Evolutionary conservation across 768 basidiomycete genomes (phyloP), one percentile per base, ranked within the genome.

Genomic region (Termitomyces sp.): DNA sequence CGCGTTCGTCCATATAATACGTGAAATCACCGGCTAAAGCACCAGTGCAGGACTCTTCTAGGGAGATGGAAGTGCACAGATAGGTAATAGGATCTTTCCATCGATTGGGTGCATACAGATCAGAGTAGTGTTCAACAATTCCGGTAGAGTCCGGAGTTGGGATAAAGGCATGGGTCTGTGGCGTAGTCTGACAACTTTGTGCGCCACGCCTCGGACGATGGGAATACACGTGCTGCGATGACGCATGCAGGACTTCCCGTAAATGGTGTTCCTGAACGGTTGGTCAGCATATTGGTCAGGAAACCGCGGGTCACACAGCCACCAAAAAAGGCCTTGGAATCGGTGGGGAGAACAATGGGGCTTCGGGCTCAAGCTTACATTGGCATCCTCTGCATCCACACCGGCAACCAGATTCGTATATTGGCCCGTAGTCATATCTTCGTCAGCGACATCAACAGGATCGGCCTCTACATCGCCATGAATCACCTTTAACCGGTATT

Each of bases 1-100:
- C 96, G 14, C 88, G 87, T 71, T 98, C 96, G 66, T 99, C 96
- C 90, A 98, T 91, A 63, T 84, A 90, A 68, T 98, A 98, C 1
- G 86, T 85, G 72, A 89, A 89, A 0, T 88, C 87, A 63, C 87
- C 83, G 45, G 82, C 74, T 60, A 93, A 80, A 13, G 82, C 84
- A 64, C 75, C 78, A 7, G 70, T 70, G 63, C 79, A 76, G 9
- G 83, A 76, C 62, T 94, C 92, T 64, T 98, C 97, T 60, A 90
- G 84, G 3, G 89, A 91, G 66, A 88, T 84, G 7, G 92, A 94
- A 36, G 87, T 89, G 57, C 85, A 84, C 54, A 95, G 77, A 69
- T 89, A 94, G 0, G 86, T 81, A 24, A 79, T 68, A 1, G 95
- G 87, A 64, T 96, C 92, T 62, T 77, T 81, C 88, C 90, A 97